These are phyloP conservation scores for Candida sp. DNA, from an alignment of 1,139 yeast genomes.

Conservation along the genomic window DNA sequence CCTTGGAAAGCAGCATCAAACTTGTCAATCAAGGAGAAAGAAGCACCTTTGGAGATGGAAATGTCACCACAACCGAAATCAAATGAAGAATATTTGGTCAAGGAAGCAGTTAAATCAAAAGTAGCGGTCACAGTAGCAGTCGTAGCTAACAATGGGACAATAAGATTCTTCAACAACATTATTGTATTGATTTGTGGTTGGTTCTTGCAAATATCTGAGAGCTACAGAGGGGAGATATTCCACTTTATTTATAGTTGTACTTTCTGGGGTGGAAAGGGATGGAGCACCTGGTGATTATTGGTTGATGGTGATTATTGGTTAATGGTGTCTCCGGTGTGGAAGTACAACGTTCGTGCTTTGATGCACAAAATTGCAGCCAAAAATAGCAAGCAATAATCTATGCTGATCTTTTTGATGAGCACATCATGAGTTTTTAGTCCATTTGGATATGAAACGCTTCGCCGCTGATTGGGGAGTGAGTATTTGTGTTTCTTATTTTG, in stretches of 20 bases:
- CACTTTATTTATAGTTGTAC: not conserved
- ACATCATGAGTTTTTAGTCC: not conserved
- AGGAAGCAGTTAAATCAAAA: conserved; percentile 1
- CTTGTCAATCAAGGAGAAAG: conserved; percentile 2
- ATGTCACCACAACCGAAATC: conserved; percentile 6
- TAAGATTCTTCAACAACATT: conserved; percentile 4
- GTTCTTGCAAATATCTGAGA: not conserved
- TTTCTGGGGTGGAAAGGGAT: not conserved
- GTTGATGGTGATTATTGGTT: too few relatives aligned
- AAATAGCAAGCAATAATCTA: not conserved
- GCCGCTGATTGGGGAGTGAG: not conserved
- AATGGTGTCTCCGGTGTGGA: not conserved
- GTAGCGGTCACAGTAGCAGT: conserved; percentile 3
- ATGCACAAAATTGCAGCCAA: not conserved
- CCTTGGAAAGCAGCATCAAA: conserved; percentile 4
- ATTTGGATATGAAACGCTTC: not conserved
- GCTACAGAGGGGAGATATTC: not conserved
- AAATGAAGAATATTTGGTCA: conserved; percentile 4
- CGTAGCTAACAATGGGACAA: conserved; percentile 3
- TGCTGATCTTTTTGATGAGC: not conserved
- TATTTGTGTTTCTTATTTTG: not conserved
- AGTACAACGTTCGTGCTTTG: not conserved
- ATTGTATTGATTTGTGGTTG: not conserved
- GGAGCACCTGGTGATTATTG: too few relatives aligned
- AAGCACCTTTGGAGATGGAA: conserved; percentile 5